Evolutionary conservation across 768 basidiomycete species (phyloP).

Genomic region (Pleurotus citrinopileatus): DNA sequence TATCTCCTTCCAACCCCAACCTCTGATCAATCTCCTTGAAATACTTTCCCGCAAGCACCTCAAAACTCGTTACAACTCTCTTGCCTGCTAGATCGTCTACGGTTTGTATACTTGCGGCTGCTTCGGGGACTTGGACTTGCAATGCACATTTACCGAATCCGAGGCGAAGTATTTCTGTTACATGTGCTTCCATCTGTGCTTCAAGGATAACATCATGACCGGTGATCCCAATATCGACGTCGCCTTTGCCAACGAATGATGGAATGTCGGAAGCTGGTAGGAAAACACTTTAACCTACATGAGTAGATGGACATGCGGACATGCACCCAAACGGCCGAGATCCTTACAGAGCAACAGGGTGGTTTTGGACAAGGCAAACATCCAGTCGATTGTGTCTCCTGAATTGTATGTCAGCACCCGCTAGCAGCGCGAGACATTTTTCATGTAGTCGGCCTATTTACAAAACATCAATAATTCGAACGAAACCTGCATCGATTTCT

Average conservation of each 20-base stretch:
- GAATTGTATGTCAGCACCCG: slow-evolving; percentile 97
- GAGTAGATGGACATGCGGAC: background rate
- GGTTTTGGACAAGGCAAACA: slow-evolving; percentile 91
- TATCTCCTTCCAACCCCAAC: slow-evolving; percentile 46
- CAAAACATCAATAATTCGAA: slow-evolving; percentile 9
- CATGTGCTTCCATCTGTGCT: slow-evolving; percentile 72
- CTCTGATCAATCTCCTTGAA: slow-evolving; percentile 66
- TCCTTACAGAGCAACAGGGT: slow-evolving; percentile 86
- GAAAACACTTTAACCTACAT: slow-evolving; percentile 65
- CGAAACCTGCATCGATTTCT: background rate
- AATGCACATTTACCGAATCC: slow-evolving; percentile 92
- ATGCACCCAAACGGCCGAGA: background rate
- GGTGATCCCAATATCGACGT: slow-evolving; percentile 95
- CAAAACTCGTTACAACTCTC: slow-evolving; percentile 93
- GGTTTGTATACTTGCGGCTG: slow-evolving; percentile 55
- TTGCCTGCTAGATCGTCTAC: slow-evolving; percentile 86
- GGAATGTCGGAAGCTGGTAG: slow-evolving; percentile 97
- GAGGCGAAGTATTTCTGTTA: slow-evolving; percentile 78
- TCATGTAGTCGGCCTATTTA: slow-evolving; percentile 80
- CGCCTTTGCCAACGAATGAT: slow-evolving; percentile 96
- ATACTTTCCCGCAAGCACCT: slow-evolving; percentile 78
- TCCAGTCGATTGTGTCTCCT: slow-evolving; percentile 84
- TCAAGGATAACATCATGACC: slow-evolving; percentile 98
- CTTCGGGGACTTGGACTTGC: slow-evolving; percentile 89
- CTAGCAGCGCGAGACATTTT: slow-evolving; percentile 80